Base-by-base conservation (phyloP, 345 rosid species). In the Lepidium sativum region DNA sequence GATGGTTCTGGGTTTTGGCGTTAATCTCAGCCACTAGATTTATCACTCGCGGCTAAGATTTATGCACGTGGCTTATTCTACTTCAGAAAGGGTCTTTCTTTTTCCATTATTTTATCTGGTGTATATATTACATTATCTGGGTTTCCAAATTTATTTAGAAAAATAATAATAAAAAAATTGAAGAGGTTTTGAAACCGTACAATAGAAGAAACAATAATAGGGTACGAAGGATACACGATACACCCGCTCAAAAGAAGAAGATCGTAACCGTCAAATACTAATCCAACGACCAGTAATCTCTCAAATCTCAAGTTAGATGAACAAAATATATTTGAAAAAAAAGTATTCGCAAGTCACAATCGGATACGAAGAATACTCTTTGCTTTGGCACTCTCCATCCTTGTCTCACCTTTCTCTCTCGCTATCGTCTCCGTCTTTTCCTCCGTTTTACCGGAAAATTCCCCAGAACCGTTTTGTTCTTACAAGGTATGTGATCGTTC, bases 261-360 rank as follows among this genome's bases (percentile, higher is more conserved):
- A 56, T 64, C 54, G 0, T 29, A 31, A 14, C 72, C 68, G 68
- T 73, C 23, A 15, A 18, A 47, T 12, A 7, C 0, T 13, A 3
- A 65, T 65, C 69, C 34, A 53, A 65, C 60, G 61, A 43, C 0
- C 1, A n/a, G n/a, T 0, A 27, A 54, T 3, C 1, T 41, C n/a
- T 17, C 1, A 18, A 33, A 63, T 8, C 4, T 1, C 65, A 71
- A 66, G 70, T 11, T n/a, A 72, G 76, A 65, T n/a, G 75, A 72
- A 64, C 35, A 48, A 71, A 55, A 37, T 64, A 8, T 43, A 25
- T 53, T 11, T n/a, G 44, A 48, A 66, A 66, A 72, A 59, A 72
- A 59, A 65, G 67, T 60, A 71, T 71, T 71, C 70, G 70, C 72
- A 65, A 73, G 71, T 73, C 55, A 73, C 63, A 47, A 55, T 54